A percentile compares a stretch with the other conserved stretches of the same genome.
These are phyloP conservation scores for Pyrenochaeta sp. DNA, from an alignment of 2,329 filamentous ascomycete genomes.

Conservation along the genomic window DNA sequence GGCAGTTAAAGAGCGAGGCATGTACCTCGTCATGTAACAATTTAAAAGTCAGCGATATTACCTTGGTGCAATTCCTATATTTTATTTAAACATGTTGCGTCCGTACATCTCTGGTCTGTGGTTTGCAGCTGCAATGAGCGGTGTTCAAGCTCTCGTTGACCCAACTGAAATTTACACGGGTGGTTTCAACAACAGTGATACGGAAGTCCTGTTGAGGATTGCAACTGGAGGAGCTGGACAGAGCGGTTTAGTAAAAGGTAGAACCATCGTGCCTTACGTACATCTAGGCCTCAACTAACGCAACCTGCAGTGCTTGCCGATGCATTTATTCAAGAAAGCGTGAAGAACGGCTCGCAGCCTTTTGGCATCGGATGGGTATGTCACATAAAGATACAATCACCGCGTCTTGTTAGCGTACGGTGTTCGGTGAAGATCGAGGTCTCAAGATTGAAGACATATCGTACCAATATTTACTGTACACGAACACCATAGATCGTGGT, in stretches of 20 bases:
- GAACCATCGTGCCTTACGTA: too few species aligned
- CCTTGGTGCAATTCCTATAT: neutral
- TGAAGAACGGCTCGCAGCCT: conserved; percentile 36
- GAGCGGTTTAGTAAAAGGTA: conserved; percentile 48
- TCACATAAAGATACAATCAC: neutral
- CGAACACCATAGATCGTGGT: too few species aligned
- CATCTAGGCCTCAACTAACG: neutral
- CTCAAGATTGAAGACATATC: too few species aligned
- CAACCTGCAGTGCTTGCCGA: conserved; percentile 43
- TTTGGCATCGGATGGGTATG: conserved; percentile 56
- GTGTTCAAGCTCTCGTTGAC: conserved; percentile 16
- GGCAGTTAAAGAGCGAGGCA: too few species aligned
- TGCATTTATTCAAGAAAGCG: conserved; percentile 47
- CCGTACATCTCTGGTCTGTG: neutral
- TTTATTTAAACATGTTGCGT: neutral
- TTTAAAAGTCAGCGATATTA: too few species aligned
- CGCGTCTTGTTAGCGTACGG: too few species aligned
- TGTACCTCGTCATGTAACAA: too few species aligned
- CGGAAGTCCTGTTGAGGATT: conserved; percentile 33
- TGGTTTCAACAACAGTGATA: conserved; percentile 12
- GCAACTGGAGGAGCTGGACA: conserved; percentile 52
- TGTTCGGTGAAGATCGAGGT: too few species aligned
- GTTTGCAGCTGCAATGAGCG: neutral
- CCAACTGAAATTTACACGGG: conserved; percentile 33
- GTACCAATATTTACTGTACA: too few species aligned